Percentiles rank a stretch among this genome's conserved stretches.
Evolutionary conservation across 2,329 filamentous ascomycete genomes (phyloP).

Genomic region (Davidsoniella neocaledoniae): DNA sequence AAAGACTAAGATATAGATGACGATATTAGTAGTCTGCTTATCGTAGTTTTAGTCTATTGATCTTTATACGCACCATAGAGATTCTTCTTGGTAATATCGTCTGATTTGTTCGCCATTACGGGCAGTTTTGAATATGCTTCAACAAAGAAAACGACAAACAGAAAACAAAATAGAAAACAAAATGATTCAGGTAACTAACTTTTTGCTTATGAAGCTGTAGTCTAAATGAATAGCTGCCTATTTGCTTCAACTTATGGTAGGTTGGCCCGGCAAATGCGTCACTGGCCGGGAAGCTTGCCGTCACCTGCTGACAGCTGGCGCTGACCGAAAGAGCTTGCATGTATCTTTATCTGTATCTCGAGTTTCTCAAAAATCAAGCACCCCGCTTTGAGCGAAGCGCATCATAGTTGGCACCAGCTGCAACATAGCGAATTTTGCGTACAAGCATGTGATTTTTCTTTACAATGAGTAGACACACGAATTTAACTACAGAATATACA

Average conservation of each 20-base stretch:
- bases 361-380: not conserved
- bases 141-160: not conserved
- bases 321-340: not conserved
- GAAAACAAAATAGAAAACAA: no score
- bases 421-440: no score
- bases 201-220: no score
- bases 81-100: conserved; percentile 7
- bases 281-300: not conserved
- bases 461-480: no score
- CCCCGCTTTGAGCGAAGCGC: not conserved
- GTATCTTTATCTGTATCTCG: not conserved
- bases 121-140: not conserved
- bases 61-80: conserved; percentile 6
- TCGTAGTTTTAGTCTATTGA: no score
- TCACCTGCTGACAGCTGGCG: not conserved
- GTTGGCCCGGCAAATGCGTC: not conserved
- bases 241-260: no score
- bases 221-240: no score
- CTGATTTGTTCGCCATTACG: conserved; percentile 4
- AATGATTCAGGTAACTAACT: no score
- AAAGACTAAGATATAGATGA: conserved; percentile 42
- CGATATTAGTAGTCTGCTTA: not conserved
- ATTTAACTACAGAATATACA: no score
- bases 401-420: no score
- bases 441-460: no score